These are phyloP conservation scores for Mycocentrospora acerina DNA, from an alignment of 2,329 filamentous ascomycete genomes.

Conservation along the genomic window DNA sequence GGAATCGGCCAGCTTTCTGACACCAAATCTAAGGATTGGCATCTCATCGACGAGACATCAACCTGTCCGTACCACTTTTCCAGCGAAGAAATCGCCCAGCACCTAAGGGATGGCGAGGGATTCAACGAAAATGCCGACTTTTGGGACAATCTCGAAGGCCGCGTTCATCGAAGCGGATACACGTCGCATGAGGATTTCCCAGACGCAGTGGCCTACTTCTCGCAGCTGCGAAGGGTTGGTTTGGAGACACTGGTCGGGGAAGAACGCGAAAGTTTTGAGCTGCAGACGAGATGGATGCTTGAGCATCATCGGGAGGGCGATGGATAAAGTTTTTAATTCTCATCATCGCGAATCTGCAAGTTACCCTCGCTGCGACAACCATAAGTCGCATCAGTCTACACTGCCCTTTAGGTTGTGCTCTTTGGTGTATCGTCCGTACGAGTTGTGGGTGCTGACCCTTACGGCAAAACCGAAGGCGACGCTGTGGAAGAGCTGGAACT, in stretches of 20 bases:
- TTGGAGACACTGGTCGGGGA: slow-evolving; percentile 32
- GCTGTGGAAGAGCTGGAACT: too few species aligned
- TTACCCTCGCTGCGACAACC: background rate
- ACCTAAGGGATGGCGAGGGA: slow-evolving; percentile 23
- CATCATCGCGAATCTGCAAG: too few species aligned
- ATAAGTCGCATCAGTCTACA: background rate
- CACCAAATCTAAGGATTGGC: too few species aligned
- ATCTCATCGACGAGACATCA: too few species aligned
- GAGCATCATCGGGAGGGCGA: too few species aligned
- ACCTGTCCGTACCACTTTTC: slow-evolving; percentile 32
- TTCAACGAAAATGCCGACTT: slow-evolving; percentile 40
- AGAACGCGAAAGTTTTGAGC: slow-evolving; percentile 36
- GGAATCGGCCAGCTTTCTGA: too few species aligned
- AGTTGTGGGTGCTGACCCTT: background rate
- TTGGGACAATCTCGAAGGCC: slow-evolving; percentile 36
- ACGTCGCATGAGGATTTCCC: slow-evolving; percentile 40
- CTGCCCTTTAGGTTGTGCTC: background rate
- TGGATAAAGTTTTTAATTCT: background rate
- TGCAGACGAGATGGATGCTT: slow-evolving; percentile 16
- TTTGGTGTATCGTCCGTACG: slow-evolving; percentile 1
- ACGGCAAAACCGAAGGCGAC: too few species aligned
- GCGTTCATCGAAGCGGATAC: slow-evolving; percentile 44
- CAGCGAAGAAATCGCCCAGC: slow-evolving; percentile 16
- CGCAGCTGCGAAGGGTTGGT: slow-evolving; percentile 36
- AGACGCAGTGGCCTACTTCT: slow-evolving; percentile 39